Conservation (phyloP, 352 stramenopile genomes). For the Lagenidium giganteum region DNA sequence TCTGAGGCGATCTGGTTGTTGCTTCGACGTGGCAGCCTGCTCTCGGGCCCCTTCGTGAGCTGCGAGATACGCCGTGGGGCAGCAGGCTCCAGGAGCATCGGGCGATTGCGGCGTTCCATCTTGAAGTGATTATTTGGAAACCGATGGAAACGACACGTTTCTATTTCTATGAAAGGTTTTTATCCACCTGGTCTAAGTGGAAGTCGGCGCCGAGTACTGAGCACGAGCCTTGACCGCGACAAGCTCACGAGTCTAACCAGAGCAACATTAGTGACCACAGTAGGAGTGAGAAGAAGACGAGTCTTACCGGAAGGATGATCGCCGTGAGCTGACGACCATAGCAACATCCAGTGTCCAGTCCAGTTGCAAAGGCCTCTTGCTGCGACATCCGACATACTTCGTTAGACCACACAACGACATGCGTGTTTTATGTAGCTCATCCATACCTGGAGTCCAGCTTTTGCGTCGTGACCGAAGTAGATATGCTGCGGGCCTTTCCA, state of each 20-base stretch:
- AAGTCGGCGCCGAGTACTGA: conserved; percentile 8
- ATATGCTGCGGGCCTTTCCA: conserved; percentile 80
- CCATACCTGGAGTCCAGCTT: conserved; percentile 68
- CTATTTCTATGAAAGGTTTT: conserved; percentile 23
- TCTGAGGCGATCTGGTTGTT: no score
- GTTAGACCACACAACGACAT: background rate
- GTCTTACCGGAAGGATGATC: conserved; percentile 77
- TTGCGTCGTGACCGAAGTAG: conserved; percentile 91
- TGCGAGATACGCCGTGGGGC: no score
- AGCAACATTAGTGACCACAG: background rate
- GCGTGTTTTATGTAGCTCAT: background rate
- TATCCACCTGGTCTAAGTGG: conserved; percentile 7
- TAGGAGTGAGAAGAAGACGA: no score
- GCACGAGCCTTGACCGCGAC: conserved; percentile 15
- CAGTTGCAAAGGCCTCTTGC: conserved; percentile 85
- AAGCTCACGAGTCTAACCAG: conserved; percentile 10
- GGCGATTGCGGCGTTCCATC: background rate
- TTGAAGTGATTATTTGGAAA: background rate
- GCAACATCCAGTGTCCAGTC: conserved; percentile 89
- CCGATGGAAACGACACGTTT: conserved; percentile 10
- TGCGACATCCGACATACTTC: conserved; percentile 14
- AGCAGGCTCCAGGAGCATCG: no score
- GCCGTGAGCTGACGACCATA: conserved; percentile 86
- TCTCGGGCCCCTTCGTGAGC: no score
- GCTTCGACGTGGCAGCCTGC: no score